These are phyloP conservation scores for Casuarina cunninghamiana DNA, from an alignment of 306 rosid genomes.

Conservation along the genomic window DNA sequence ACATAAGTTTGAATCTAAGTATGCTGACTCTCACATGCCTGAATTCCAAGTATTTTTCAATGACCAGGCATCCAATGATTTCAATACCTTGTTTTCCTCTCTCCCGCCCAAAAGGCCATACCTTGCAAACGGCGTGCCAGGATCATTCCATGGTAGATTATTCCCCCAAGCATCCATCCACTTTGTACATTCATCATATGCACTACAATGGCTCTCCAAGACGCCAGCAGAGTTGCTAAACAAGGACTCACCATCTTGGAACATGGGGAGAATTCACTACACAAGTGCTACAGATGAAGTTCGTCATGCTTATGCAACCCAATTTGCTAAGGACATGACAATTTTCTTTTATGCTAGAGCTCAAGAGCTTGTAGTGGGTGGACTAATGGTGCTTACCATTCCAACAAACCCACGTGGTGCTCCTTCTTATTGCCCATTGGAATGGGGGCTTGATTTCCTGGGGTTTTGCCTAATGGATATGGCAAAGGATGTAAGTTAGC, in stretches of 20 bases:
- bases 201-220: constrained; percentile 27
- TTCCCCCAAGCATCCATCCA: constrained; percentile 21
- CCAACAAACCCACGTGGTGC: not conserved
- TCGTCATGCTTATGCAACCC: not conserved
- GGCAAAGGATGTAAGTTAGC: constrained; percentile 8
- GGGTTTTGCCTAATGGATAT: constrained; percentile 10
- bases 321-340: constrained; percentile 1
- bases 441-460: not conserved
- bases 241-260: constrained; percentile 20
- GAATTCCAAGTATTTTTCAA: constrained; percentile 31
- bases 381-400: constrained; percentile 5
- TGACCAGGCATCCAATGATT: constrained; percentile 22
- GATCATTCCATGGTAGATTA: constrained; percentile 25
- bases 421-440: not conserved
- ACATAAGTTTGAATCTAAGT: not conserved
- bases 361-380: constrained; percentile 1
- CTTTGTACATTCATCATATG: constrained; percentile 21
- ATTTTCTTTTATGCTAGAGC: not conserved
- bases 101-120: constrained; percentile 19
- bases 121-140: constrained; percentile 24
- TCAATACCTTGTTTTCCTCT: constrained; percentile 29
- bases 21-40: not conserved
- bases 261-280: constrained; percentile 23
- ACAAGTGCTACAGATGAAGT: constrained; percentile 9
- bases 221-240: constrained; percentile 17